Evolutionary conservation across 768 basidiomycete species (phyloP), one percentile per base, ranked within the genome.

Genomic region (Lanmaoa rubissima): DNA sequence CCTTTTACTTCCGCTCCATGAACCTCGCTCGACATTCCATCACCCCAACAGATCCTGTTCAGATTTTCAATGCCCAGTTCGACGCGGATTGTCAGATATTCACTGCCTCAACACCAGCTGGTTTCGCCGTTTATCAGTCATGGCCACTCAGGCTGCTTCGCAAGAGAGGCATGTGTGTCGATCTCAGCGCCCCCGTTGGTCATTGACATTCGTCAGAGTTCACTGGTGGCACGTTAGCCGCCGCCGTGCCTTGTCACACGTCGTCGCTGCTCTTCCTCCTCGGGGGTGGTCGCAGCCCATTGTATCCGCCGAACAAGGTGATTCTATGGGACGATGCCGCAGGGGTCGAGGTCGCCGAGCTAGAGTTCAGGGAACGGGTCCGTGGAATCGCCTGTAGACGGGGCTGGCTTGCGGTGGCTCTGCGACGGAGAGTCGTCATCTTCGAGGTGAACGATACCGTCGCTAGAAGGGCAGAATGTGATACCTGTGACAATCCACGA

Each of bases 291-390:
- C 82, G 86, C 53, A 93, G 90, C 69, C 93, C 93, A 32, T 81
- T 88, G 11, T 95, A 94, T 73, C 90, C 94, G 31, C 90, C 88
- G 31, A 95, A 95, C 74, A 95, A 96, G 75, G 90, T 94, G 52
- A 79, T 95, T 61, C 70, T 96, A 51, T 95, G 92, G 92, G 89
- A 95, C 71, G 92, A 92, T 73, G 81, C 79, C 4, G 73, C 82
- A 4, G 83, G 83, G n/a, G 75, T 76, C 58, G 90, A 94, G 68
- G 88, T 92, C 48, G 91, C 90, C 38, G 92, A 94, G 70, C 80
- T 95, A 57, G 92, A 94, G 73, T 95, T 96, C 67, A 80, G 89
- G 65, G 93, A 94, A 73, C 78, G 80, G 55, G 92, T 93, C 1
- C 79, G 89, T 55, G 91, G 91, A 0, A 71, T 94, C 47, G 86